These are phyloP conservation scores for Solanum hybrid DNA, from an alignment of 305 asterid genomes.

Conservation along the genomic window DNA sequence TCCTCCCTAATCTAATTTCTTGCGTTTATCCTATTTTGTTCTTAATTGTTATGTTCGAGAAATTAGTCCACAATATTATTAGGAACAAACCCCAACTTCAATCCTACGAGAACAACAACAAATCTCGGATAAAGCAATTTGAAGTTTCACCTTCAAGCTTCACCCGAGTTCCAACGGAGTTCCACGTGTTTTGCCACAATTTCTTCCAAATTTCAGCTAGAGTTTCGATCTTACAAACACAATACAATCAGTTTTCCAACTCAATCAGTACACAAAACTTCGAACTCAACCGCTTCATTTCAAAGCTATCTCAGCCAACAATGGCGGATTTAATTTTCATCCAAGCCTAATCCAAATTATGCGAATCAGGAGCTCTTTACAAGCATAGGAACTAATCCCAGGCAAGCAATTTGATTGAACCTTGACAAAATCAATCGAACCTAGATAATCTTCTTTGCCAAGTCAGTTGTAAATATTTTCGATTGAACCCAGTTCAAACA, in stretches of 20 bases:
- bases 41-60: neutral
- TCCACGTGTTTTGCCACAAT: neutral
- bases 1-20: neutral
- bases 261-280: neutral
- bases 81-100: neutral
- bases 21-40: neutral
- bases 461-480: neutral
- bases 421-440: neutral
- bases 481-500: neutral
- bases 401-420: neutral
- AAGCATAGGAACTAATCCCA: neutral
- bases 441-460: neutral
- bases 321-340: neutral
- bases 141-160: neutral
- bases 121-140: neutral
- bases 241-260: neutral
- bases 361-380: neutral
- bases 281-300: neutral
- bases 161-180: neutral
- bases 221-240: neutral
- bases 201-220: neutral
- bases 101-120: neutral
- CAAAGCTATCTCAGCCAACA: neutral
- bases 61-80: neutral
- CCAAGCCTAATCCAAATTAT: neutral